Evolutionary conservation across 495 filamentous ascomycete species (phyloP), one percentile per base, ranked within the genome.

Genomic region (Hypomontagnella monticulosa): DNA sequence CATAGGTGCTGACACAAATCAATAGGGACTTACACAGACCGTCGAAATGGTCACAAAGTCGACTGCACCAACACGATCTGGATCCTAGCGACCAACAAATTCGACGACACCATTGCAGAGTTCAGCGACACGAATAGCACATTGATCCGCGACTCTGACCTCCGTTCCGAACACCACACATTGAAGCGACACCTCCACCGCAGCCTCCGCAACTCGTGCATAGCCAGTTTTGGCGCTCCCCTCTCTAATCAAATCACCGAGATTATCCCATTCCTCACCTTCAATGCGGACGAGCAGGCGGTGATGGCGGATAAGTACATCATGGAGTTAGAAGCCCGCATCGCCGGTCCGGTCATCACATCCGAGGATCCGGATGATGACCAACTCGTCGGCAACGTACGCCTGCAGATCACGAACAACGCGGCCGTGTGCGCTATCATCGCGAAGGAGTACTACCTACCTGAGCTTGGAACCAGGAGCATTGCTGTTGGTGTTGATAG

Each of bases 21-120:
- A n/a, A 40, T 33, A 67, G 64, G 64, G 19, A 53, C 74, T 49
- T 83, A 84, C 52, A 57, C 73, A 14, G 83, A 85, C 53, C 81
- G 79, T 15, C 81, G 83, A 12, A 70, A 68, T 15, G 63, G 65
- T 12, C 58, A 70, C 2, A 68, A 65, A 10, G 59, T 87, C 10
- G 76, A 87, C 56, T 87, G 84, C 65, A 76, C 75, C 0, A 83
- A 82, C 19, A 83, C 79, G 0, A 81, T 88, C 8, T 87, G 84
- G 85, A 78, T 87, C 11, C 51, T 87, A 1, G 81, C 84, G 0
- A 85, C 83, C 1, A 86, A 84, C 62, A 75, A 77, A 1, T 68
- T 81, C 7, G 79, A 83, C 49, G 41, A 66, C 3, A 72, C 47
- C 0, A 83, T 85, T 20, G 69, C 69, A 2, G 53, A 66, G 1